Percentiles rank a stretch among this genome's conserved stretches.
These are phyloP conservation scores for Beauveria medogensis DNA, from an alignment of 2,329 filamentous ascomycete species.

Conservation along the genomic window DNA sequence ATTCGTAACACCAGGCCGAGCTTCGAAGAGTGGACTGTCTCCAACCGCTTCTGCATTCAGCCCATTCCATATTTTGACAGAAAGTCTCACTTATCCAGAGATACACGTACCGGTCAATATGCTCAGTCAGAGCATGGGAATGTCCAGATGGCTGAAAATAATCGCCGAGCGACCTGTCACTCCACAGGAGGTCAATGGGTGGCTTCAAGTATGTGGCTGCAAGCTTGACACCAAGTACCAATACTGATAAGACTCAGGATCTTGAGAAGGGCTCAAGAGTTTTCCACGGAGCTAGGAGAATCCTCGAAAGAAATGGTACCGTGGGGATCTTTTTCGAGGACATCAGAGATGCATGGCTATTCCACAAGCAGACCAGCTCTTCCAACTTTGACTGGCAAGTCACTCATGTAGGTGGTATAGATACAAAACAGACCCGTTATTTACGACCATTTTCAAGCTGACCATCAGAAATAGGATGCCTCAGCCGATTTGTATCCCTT, in stretches of 20 bases:
- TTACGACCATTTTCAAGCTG: neutral
- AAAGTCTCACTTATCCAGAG: conserved; percentile 16
- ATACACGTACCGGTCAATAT: conserved; percentile 23
- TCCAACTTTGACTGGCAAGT: conserved; percentile 37
- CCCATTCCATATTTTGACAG: conserved; percentile 27
- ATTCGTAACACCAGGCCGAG: conserved; percentile 38
- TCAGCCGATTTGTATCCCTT: conserved; percentile 7
- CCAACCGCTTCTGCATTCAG: conserved; percentile 56
- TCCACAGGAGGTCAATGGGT: conserved; percentile 32
- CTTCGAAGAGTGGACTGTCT: conserved; percentile 40
- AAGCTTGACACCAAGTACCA: neutral
- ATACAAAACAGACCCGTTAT: conserved; percentile 11
- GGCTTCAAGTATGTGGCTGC: conserved; percentile 34
- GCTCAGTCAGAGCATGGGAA: conserved; percentile 37
- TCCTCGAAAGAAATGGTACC: conserved; percentile 30
- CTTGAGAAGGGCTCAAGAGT: conserved; percentile 25
- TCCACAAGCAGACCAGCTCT: conserved; percentile 37
- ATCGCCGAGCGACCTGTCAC: conserved; percentile 25
- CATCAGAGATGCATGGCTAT: conserved; percentile 48
- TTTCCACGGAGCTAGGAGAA: conserved; percentile 30
- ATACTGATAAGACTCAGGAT: conserved; percentile 24
- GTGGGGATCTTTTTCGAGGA: conserved; percentile 52
- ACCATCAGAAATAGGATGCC: conserved; percentile 6
- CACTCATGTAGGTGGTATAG: conserved; percentile 16
- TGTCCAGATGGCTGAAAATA: conserved; percentile 39